Conservation (phyloP, 371 early-diverging fungal genomes). For the Dinochytrium kinnereticum region DNA sequence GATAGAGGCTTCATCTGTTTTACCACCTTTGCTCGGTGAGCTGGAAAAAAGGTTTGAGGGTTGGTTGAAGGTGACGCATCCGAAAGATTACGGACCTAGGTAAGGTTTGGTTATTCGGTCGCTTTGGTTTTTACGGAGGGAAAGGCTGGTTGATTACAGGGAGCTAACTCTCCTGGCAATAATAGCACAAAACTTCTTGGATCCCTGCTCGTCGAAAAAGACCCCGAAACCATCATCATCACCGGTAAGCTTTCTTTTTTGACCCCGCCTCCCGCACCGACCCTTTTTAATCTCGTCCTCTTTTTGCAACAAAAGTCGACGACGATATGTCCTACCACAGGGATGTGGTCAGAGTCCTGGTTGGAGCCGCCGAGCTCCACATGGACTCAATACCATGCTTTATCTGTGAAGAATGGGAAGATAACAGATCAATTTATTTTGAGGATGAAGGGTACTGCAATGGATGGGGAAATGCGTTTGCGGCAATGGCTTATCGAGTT, state of each 20-base stretch:
- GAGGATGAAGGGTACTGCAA: constrained; percentile 20
- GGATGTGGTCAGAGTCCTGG: constrained; percentile 18
- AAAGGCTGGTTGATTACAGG: too few relatives aligned
- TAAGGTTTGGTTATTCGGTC: neutral
- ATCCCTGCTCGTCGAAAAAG: constrained; percentile 22
- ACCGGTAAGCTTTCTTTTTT: neutral
- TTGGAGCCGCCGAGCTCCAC: constrained; percentile 8
- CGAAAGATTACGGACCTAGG: constrained; percentile 18
- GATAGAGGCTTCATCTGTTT: neutral
- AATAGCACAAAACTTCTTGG: constrained; percentile 19
- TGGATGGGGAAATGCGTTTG: constrained; percentile 33
- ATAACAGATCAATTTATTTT: neutral
- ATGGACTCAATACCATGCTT: constrained; percentile 10
- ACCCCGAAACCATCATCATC: constrained; percentile 33
- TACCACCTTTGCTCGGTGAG: constrained; percentile 6
- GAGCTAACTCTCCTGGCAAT: too few relatives aligned
- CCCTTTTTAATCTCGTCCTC: neutral
- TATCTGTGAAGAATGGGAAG: constrained; percentile 28
- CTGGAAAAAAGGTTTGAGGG: neutral
- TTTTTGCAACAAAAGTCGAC: constrained; percentile 23
- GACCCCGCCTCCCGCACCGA: neutral
- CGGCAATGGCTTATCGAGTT: constrained; percentile 30
- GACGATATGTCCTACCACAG: constrained; percentile 33
- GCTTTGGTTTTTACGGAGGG: too few relatives aligned
- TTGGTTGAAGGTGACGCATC: constrained; percentile 1